A percentile compares a stretch with the other conserved stretches of the same genome.
Conservation (phyloP, 192 early-diverging fungal species). For the Backusella macrospora region DNA sequence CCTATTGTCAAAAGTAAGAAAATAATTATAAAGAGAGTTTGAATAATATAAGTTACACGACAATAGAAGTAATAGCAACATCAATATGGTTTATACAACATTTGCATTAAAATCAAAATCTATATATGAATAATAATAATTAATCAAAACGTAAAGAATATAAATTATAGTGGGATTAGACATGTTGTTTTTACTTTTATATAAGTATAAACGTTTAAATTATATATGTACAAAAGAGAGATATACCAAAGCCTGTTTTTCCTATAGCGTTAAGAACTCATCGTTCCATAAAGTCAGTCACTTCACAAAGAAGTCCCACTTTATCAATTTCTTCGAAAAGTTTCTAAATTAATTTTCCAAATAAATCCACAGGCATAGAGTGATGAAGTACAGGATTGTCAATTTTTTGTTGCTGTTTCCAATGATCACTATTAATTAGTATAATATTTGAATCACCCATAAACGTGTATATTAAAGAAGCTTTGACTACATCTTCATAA, state of each 20-base stretch:
- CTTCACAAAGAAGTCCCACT: background rate
- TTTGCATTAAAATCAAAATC: slow-evolving; percentile 1
- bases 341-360: slow-evolving; percentile 22
- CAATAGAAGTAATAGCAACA: no score
- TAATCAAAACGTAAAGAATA: background rate
- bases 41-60: no score
- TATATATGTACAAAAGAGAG: background rate
- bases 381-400: slow-evolving; percentile 31
- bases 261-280: slow-evolving; percentile 37
- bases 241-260: slow-evolving; percentile 31
- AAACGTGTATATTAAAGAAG: no score
- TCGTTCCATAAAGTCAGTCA: slow-evolving; percentile 21
- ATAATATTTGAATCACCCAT: background rate
- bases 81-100: no score
- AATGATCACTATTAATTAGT: background rate
- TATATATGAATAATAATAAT: background rate
- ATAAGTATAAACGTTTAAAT: no score
- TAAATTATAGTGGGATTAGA: no score
- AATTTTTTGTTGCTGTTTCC: background rate
- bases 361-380: slow-evolving; percentile 27
- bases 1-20: no score
- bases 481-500: no score
- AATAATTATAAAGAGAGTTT: no score
- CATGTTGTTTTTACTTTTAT: no score
- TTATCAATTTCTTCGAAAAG: slow-evolving; percentile 3